phyloP scores from a whole-genome alignment of 2,329 filamentous ascomycete species.

The Aspergillus pseudoterreus region DNA sequence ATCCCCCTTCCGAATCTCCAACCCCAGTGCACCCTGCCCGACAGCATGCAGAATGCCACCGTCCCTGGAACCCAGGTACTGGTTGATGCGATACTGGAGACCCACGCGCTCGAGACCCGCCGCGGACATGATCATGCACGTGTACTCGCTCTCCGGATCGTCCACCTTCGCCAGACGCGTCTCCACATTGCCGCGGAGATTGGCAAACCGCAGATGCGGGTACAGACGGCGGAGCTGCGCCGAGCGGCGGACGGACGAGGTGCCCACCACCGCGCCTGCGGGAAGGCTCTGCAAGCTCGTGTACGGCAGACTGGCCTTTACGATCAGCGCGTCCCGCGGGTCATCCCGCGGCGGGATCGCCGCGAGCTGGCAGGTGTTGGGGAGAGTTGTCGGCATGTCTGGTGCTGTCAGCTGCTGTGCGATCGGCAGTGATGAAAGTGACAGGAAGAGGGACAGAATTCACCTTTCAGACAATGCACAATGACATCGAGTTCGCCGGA shows the following conservation, averaged over 20 bases:
- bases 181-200: conserved; percentile 79
- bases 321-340: conserved; percentile 58
- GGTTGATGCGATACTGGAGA: conserved; percentile 66
- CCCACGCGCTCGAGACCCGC: conserved; percentile 75
- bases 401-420: background rate
- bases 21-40: conserved; percentile 78
- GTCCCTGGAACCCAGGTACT: conserved; percentile 63
- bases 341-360: conserved; percentile 73
- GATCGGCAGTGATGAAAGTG: too few relatives aligned
- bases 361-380: conserved; percentile 65
- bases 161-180: conserved; percentile 81
- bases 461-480: conserved; percentile 74
- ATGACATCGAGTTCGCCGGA: conserved; percentile 69
- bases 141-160: conserved; percentile 63
- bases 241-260: conserved; percentile 75
- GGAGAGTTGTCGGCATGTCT: conserved; percentile 87
- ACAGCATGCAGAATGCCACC: conserved; percentile 70
- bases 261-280: conserved; percentile 74
- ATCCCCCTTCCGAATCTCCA: conserved; percentile 34
- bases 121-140: conserved; percentile 78
- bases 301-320: conserved; percentile 51
- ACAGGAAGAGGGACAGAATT: background rate
- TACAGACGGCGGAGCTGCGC: conserved; percentile 75
- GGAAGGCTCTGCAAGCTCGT: conserved; percentile 65
- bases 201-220: conserved; percentile 68